Base-by-base conservation (phyloP, 306 rosid species). In the Hippophae tibetana region DNA sequence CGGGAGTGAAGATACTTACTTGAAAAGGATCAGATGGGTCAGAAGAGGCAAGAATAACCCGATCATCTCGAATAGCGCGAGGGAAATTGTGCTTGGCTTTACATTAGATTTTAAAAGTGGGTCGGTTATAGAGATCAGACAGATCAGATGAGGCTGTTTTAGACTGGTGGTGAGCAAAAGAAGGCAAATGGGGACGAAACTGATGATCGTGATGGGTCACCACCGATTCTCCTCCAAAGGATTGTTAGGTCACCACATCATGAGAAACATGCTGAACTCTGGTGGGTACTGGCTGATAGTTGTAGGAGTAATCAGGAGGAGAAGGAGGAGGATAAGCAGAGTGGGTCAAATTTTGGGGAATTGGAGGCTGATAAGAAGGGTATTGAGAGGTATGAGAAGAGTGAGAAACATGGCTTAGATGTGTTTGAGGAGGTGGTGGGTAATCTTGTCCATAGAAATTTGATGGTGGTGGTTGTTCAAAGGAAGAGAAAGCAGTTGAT, bases 61-160 rank as follows among this genome's bases (percentile, higher is more conserved):
- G 64, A 9, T 79, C 95, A 3, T 72, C 61, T 54, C 82, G 75
- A 61, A 83, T 58, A 10, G 92, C 61, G 51, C 83, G 89, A 0
- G 85, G 71, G 77, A 56, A 83, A 66, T 78, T 50, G 1, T 85
- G 89, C 3, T 59, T 64, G 0, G 87, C 95, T 66, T 84, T 86
- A 25, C 77, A 45, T 53, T 69, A 31, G 45, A 83, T 63, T 72
- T 74, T 83, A 27, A 74, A 60, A 46, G 89, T 77, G 47, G 69
- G 84, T 67, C 49, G 81, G 54, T 49, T 66, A 7, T 63, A 54
- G 48, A 76, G 43, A 12, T 13, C 31, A 56, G 75, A 47, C 27
- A 10, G 5, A 27, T 47, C 25, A 27, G 38, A 27, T 27, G 38
- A 27, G 38, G 38, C 38, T 2, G 38, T 27, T 2, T 27, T 2